Evolutionary conservation across 2,329 filamentous ascomycete species (phyloP).

Genomic region (Pseudogymnoascus destructans): DNA sequence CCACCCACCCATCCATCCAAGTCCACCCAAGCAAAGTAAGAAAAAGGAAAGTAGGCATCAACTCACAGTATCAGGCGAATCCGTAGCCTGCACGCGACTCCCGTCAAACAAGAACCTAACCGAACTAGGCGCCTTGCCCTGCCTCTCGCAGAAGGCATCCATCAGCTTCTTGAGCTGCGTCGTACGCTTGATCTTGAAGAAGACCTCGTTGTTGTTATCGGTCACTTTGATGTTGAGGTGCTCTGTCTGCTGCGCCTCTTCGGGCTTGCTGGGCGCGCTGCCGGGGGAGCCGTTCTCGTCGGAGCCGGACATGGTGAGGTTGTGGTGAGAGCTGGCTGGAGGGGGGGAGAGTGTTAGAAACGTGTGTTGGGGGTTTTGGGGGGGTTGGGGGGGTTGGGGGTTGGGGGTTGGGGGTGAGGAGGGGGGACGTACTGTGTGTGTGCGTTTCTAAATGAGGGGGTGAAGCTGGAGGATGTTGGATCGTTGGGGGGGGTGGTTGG

Average conservation of each 20-base stretch:
- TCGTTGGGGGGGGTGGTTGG: neutral
- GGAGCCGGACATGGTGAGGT: slow-evolving; percentile 22
- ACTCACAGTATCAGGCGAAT: slow-evolving; percentile 85
- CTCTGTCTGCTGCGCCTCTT: slow-evolving; percentile 38
- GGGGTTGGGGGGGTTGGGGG: neutral
- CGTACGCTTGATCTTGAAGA: slow-evolving; percentile 98
- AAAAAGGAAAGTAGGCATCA: neutral
- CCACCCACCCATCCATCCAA: neutral
- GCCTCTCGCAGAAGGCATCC: slow-evolving; percentile 93
- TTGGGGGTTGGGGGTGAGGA: neutral
- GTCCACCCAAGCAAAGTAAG: neutral
- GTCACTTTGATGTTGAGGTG: slow-evolving; percentile 99
- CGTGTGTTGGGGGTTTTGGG: neutral
- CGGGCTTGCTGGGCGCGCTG: slow-evolving; percentile 24
- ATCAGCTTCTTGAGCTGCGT: slow-evolving; percentile 96
- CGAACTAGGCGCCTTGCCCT: slow-evolving; percentile 72
- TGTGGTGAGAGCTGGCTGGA: neutral
- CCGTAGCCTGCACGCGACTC: slow-evolving; percentile 74
- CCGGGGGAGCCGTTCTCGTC: slow-evolving; percentile 37
- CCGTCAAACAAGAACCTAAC: slow-evolving; percentile 95
- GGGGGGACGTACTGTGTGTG: neutral
- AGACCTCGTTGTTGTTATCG: slow-evolving; percentile 98
- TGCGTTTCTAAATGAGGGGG: neutral
- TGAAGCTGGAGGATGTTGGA: neutral
- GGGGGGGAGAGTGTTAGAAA: neutral